Conservation (phyloP, 1,284 basidiomycete genomes). For the Cryptococcus amylolentus region DNA sequence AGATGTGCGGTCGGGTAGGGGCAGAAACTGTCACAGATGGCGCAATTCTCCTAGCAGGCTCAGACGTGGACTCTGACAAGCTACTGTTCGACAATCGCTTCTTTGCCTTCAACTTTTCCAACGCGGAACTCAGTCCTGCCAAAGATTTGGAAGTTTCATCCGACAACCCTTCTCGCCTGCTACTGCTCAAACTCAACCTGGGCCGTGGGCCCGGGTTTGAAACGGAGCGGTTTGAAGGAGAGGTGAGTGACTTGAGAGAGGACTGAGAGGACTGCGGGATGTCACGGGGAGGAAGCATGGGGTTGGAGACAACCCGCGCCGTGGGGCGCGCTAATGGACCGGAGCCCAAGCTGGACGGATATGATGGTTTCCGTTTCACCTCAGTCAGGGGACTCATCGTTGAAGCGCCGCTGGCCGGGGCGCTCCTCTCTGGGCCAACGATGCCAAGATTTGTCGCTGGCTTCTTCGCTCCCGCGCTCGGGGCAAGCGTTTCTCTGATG, state of each 20-base stretch:
- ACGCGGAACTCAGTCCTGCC: constrained; percentile 35
- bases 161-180: constrained; percentile 31
- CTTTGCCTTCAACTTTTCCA: constrained; percentile 40
- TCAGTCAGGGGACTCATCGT: background rate
- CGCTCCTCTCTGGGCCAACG: constrained; percentile 14
- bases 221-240: constrained; percentile 16
- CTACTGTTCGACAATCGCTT: constrained; percentile 2
- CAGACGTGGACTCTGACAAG: background rate
- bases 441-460: background rate
- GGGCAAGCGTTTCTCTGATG: constrained; percentile 3
- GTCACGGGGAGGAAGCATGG: constrained; percentile 18
- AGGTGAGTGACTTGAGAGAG: background rate
- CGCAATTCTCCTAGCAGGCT: background rate
- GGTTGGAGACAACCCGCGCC: constrained; percentile 40
- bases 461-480: background rate
- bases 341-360: constrained; percentile 40
- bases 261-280: background rate
- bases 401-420: constrained; percentile 12
- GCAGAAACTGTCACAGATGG: constrained; percentile 4
- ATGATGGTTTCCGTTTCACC: constrained; percentile 34
- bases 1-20: background rate
- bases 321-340: constrained; percentile 35
- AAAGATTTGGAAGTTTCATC: constrained; percentile 39
- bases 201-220: constrained; percentile 22
- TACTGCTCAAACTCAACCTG: constrained; percentile 15